Percentiles rank a stretch among this genome's conserved stretches.
These are phyloP conservation scores for Przewalskia tangutica DNA, from an alignment of 257 asterid species.

Conservation along the genomic window DNA sequence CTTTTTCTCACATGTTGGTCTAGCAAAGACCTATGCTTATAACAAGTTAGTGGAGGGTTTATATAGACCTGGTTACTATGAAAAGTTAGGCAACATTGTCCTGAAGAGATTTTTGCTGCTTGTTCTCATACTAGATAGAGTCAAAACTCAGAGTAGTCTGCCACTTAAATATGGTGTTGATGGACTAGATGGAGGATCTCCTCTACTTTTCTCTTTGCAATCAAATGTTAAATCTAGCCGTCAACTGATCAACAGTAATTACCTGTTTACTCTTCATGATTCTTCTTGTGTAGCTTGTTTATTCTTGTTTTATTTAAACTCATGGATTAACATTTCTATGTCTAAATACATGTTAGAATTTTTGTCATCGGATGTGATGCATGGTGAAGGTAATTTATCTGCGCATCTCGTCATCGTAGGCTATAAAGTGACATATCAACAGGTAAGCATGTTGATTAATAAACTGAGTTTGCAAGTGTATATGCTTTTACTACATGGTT, in stretches of 20 bases:
- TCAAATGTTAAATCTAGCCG: conserved; percentile 74
- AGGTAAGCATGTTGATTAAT: conserved; percentile 42
- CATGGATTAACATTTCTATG: conserved; percentile 4
- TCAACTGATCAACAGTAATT: conserved; percentile 65
- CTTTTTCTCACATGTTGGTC: conserved; percentile 61
- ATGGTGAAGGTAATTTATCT: conserved; percentile 89
- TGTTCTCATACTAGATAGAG: conserved; percentile 70
- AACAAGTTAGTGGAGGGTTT: conserved; percentile 92
- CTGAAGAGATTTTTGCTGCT: conserved; percentile 89
- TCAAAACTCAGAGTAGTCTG: conserved; percentile 68
- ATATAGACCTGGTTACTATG: conserved; percentile 93
- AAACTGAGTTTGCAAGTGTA: neutral
- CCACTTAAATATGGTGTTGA: conserved; percentile 92
- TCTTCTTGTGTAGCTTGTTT: conserved; percentile 12
- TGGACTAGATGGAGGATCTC: conserved; percentile 97
- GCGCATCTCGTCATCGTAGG: conserved; percentile 85
- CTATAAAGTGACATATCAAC: conserved; percentile 68
- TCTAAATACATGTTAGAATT: conserved; percentile 38
- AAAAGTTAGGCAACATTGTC: conserved; percentile 74
- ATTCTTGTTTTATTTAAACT: conserved; percentile 7
- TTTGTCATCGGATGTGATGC: conserved; percentile 90
- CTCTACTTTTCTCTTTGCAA: conserved; percentile 56
- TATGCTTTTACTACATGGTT: neutral
- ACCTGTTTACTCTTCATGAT: conserved; percentile 1
- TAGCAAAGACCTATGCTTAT: conserved; percentile 78